phyloP scores from a whole-genome alignment of 78 protist species.

The Mantamonas sphyraenae region DNA sequence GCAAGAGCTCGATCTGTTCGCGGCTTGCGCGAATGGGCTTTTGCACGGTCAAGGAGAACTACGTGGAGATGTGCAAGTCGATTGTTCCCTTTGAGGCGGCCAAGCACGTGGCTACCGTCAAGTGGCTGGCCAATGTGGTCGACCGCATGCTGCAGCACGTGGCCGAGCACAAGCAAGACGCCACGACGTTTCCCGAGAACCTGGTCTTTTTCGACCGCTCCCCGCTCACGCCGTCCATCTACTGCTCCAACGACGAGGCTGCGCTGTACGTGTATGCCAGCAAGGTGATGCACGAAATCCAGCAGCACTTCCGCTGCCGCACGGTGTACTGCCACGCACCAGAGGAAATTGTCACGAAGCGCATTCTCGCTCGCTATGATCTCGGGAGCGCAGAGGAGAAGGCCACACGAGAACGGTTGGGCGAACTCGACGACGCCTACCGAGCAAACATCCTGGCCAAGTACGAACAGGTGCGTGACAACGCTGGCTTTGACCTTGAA shows the following conservation, averaged over 20 bases:
- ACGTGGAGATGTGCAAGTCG: not conserved
- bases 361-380: not conserved
- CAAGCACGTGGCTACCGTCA: not conserved
- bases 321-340: not conserved
- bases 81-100: not conserved
- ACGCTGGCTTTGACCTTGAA: not conserved
- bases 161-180: not conserved
- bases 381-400: not conserved
- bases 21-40: not conserved
- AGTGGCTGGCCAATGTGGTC: not conserved
- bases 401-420: not conserved
- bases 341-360: not conserved
- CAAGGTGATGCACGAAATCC: not conserved
- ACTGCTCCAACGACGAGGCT: not conserved
- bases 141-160: not conserved
- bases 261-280: not conserved
- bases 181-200: not conserved
- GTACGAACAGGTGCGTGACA: not conserved
- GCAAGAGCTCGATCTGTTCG: not conserved
- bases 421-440: not conserved
- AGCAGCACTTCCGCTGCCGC: not conserved
- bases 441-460: not conserved
- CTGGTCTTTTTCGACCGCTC: not conserved
- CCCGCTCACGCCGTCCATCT: not conserved
- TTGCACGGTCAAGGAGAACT: not conserved